Percentiles rank a stretch among this genome's conserved stretches.
Conservation (phyloP, 2,329 filamentous ascomycete species). For the Biscogniauxia sp. region DNA sequence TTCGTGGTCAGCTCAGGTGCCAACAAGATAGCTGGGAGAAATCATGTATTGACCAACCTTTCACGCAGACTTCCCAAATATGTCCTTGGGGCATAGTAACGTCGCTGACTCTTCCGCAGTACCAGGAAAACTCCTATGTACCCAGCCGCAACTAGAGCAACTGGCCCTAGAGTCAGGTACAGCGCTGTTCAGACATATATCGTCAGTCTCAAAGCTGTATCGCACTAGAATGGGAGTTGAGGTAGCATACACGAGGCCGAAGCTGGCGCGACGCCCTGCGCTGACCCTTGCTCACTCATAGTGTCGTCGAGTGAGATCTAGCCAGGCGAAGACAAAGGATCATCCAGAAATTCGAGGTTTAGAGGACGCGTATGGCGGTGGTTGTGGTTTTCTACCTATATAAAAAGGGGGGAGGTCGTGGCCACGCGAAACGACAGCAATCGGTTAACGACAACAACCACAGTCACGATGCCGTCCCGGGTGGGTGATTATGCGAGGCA, state of each 20-base stretch:
- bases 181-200: slow-evolving; percentile 32
- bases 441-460: no score
- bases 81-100: slow-evolving; percentile 50
- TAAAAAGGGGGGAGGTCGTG: no score
- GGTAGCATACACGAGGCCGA: slow-evolving; percentile 26
- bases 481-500: background rate
- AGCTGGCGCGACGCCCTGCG: slow-evolving; percentile 13
- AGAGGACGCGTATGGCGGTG: background rate
- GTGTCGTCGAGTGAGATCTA: slow-evolving; percentile 4
- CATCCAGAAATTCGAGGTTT: no score
- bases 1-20: slow-evolving; percentile 14
- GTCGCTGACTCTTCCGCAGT: slow-evolving; percentile 43
- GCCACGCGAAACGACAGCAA: no score
- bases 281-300: slow-evolving; percentile 24
- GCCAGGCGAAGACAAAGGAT: no score
- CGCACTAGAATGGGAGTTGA: background rate
- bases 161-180: slow-evolving; percentile 42
- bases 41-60: slow-evolving; percentile 28
- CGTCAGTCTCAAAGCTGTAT: slow-evolving; percentile 10
- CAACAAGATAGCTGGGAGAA: background rate
- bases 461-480: background rate
- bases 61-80: slow-evolving; percentile 47
- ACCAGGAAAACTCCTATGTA: slow-evolving; percentile 46
- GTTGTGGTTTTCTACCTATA: no score
- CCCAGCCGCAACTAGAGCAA: slow-evolving; percentile 36